Evolutionary conservation across 495 filamentous ascomycete genomes (phyloP).

Genomic region (Penicillium lividum): DNA sequence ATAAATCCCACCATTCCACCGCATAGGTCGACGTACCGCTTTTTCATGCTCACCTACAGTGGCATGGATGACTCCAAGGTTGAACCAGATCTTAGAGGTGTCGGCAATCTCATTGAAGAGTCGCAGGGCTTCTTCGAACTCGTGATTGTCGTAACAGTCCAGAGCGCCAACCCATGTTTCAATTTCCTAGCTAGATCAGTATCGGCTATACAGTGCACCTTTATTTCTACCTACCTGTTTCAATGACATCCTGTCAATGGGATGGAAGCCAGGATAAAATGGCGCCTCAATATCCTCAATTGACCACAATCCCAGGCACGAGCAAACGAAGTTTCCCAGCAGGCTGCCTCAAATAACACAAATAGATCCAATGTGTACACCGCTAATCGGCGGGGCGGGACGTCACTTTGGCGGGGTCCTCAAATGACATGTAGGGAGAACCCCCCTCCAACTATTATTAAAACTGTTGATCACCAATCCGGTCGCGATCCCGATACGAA

Average conservation of each 20-base stretch:
- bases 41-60: slow-evolving; percentile 95
- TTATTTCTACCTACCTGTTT: slow-evolving; percentile 37
- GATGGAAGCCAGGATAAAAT: neutral
- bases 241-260: slow-evolving; percentile 34
- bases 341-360: neutral
- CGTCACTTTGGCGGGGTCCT: slow-evolving; percentile 7
- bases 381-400: slow-evolving; percentile 11
- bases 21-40: slow-evolving; percentile 67
- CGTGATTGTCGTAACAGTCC: slow-evolving; percentile 90
- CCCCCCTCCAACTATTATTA: slow-evolving; percentile 11
- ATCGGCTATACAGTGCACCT: neutral
- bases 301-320: neutral
- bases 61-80: slow-evolving; percentile 97
- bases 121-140: slow-evolving; percentile 83
- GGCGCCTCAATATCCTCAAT: neutral
- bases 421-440: neutral
- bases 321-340: slow-evolving; percentile 1
- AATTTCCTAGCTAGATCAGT: slow-evolving; percentile 74
- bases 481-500: slow-evolving; percentile 13
- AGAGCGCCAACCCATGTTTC: slow-evolving; percentile 96
- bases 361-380: slow-evolving; percentile 11
- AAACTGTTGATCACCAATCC: slow-evolving; percentile 10
- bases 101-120: slow-evolving; percentile 86
- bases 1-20: neutral
- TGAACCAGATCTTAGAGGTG: slow-evolving; percentile 98